A percentile compares a stretch with the other conserved stretches of the same genome.
These are phyloP conservation scores for Pseudozyma tsukubaensis DNA, from an alignment of 1,284 basidiomycete species.

Conservation along the genomic window DNA sequence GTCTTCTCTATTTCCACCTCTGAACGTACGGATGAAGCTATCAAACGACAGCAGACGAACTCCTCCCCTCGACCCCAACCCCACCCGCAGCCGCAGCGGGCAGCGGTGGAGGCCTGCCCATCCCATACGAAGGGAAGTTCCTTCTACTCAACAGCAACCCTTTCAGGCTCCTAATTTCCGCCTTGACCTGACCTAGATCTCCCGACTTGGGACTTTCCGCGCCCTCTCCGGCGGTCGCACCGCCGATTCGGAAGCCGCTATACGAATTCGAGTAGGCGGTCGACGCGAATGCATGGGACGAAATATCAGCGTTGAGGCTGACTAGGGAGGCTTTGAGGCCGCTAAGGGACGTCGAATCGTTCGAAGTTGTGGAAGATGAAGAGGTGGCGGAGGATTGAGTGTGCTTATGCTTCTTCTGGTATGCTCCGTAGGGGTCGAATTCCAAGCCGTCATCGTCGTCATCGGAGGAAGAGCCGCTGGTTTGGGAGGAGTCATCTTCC, in stretches of 20 bases:
- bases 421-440: conserved; percentile 55
- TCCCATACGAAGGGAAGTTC: conserved; percentile 55
- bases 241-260: conserved; percentile 21
- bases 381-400: conserved; percentile 35
- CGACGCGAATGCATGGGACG: conserved; percentile 36
- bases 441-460: conserved; percentile 53
- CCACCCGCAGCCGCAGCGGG: conserved; percentile 13
- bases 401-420: conserved; percentile 49
- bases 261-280: not conserved
- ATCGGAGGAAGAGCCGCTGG: not conserved
- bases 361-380: conserved; percentile 7
- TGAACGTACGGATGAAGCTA: too few relatives aligned
- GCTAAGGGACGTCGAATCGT: conserved; percentile 9
- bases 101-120: conserved; percentile 34
- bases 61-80: conserved; percentile 4
- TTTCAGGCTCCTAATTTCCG: conserved; percentile 65
- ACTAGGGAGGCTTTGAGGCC: conserved; percentile 31
- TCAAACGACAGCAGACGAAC: conserved; percentile 33
- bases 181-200: conserved; percentile 63
- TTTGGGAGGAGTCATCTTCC: conserved; percentile 42
- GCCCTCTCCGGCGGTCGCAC: conserved; percentile 10
- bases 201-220: conserved; percentile 31
- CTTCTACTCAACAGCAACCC: conserved; percentile 61
- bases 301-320: conserved; percentile 45
- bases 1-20: too few relatives aligned